Conservation (phyloP, 2,329 filamentous ascomycete genomes). For the Nigrospora osmanthi region DNA sequence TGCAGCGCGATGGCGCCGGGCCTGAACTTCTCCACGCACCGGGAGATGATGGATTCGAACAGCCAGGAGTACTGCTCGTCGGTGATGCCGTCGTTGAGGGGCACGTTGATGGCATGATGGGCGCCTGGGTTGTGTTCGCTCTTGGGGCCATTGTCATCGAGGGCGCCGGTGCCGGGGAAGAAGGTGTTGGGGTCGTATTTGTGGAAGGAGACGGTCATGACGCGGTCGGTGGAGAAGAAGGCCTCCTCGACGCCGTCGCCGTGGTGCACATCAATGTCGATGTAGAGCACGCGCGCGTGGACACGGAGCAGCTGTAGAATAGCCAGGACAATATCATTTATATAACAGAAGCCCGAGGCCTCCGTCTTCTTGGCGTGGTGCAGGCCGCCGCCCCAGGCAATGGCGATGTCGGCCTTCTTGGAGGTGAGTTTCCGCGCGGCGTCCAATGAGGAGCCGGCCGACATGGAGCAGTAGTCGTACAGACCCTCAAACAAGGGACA, state of each 20-base stretch:
- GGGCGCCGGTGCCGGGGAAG: slow-evolving; percentile 85
- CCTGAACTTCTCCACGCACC: slow-evolving; percentile 75
- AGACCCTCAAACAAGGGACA: slow-evolving; percentile 95
- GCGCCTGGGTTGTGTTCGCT: slow-evolving; percentile 80
- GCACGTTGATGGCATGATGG: slow-evolving; percentile 85
- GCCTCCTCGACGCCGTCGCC: slow-evolving; percentile 88
- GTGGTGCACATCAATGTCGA: slow-evolving; percentile 90
- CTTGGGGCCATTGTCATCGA: slow-evolving; percentile 76
- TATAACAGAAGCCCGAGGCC: slow-evolving; percentile 95
- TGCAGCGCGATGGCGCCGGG: slow-evolving; percentile 89
- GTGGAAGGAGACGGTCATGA: slow-evolving; percentile 92
- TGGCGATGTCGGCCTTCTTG: slow-evolving; percentile 85
- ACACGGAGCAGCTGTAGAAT: slow-evolving; percentile 81
- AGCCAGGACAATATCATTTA: slow-evolving; percentile 95
- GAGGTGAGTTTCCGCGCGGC: slow-evolving; percentile 84
- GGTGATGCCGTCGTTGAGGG: slow-evolving; percentile 82
- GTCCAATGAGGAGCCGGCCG: slow-evolving; percentile 83
- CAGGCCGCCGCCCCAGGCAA: slow-evolving; percentile 94
- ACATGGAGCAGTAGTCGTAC: slow-evolving; percentile 91
- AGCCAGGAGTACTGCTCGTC: slow-evolving; percentile 82
- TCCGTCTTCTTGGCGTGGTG: slow-evolving; percentile 95
- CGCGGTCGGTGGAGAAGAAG: slow-evolving; percentile 81
- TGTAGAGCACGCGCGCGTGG: slow-evolving; percentile 82
- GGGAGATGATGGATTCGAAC: slow-evolving; percentile 73
- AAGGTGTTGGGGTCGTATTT: slow-evolving; percentile 82